phyloP scores from a whole-genome alignment of 805 yeast genomes.

The Dipodascus albidus region DNA sequence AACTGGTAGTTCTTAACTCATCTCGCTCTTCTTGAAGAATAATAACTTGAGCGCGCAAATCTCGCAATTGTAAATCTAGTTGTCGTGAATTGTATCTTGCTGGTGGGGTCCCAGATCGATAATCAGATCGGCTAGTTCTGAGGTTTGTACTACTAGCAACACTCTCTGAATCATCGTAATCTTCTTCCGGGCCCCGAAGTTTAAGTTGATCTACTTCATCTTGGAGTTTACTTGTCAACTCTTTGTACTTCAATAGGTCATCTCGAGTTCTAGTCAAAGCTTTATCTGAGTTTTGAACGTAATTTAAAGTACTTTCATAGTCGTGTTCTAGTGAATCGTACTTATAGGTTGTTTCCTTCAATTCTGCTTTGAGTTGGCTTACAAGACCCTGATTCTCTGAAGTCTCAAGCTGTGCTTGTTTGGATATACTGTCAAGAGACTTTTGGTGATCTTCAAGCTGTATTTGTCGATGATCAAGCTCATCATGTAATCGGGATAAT shows the following conservation, averaged over 20 bases:
- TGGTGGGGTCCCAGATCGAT: conserved; percentile 19
- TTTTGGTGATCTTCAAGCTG: conserved; percentile 17
- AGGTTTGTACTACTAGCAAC: conserved; percentile 22
- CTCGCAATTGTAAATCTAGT: conserved; percentile 65
- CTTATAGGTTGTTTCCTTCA: conserved; percentile 22
- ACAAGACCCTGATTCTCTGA: conserved; percentile 6
- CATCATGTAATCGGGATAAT: conserved; percentile 20
- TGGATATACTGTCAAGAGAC: conserved; percentile 14
- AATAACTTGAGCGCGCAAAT: conserved; percentile 72
- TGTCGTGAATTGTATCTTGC: conserved; percentile 32
- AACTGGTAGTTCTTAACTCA: conserved; percentile 33
- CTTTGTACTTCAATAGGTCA: conserved; percentile 54
- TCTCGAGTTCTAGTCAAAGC: conserved; percentile 66
- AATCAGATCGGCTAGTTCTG: conserved; percentile 21
- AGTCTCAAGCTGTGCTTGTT: conserved; percentile 14
- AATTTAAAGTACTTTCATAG: conserved; percentile 59
- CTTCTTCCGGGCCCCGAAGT: conserved; percentile 33
- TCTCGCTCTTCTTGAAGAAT: conserved; percentile 78
- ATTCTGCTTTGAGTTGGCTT: conserved; percentile 27
- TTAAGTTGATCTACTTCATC: conserved; percentile 62
- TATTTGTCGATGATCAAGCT: conserved; percentile 14
- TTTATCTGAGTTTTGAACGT: conserved; percentile 61
- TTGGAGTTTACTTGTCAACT: conserved; percentile 40
- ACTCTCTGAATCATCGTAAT: conserved; percentile 17
- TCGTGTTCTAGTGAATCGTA: conserved; percentile 43